These are phyloP conservation scores for Apiotrichum siamense DNA, from an alignment of 1,284 basidiomycete genomes.

Conservation along the genomic window DNA sequence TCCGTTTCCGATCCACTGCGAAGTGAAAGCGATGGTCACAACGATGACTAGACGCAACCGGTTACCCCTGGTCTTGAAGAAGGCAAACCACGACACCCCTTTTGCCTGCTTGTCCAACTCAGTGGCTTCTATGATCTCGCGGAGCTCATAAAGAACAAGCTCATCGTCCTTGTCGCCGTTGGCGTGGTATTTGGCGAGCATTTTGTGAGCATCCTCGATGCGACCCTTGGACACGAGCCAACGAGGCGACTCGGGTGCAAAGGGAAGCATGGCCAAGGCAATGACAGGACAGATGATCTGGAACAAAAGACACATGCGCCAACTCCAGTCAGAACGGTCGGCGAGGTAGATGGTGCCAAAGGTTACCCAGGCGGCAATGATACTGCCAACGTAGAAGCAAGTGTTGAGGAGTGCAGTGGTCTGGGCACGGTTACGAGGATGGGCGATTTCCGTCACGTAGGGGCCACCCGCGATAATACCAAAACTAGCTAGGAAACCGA, in stretches of 20 bases:
- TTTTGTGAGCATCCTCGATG: constrained; percentile 24
- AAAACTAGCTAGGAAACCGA: constrained; percentile 6
- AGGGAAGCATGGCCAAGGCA: constrained; percentile 8
- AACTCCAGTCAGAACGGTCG: constrained; percentile 2
- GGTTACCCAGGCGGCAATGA: constrained; percentile 14
- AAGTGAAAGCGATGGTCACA: constrained; percentile 30
- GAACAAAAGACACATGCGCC: constrained; percentile 15
- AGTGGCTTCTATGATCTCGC: constrained; percentile 25
- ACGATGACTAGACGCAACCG: constrained; percentile 51
- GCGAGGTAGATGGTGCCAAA: constrained; percentile 18
- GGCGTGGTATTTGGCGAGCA: constrained; percentile 30
- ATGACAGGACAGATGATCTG: constrained; percentile 6
- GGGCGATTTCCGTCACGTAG: constrained; percentile 11
- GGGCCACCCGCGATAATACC: neutral
- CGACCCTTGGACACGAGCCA: constrained; percentile 34
- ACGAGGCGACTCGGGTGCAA: constrained; percentile 36
- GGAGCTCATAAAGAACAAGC: constrained; percentile 17
- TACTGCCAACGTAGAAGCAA: constrained; percentile 10
- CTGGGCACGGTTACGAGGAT: constrained; percentile 8
- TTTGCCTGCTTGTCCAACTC: constrained; percentile 54
- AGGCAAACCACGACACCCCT: neutral
- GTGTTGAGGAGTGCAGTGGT: constrained; percentile 7
- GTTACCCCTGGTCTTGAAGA: constrained; percentile 38
- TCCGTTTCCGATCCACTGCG: constrained; percentile 6
- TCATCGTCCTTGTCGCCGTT: constrained; percentile 19